Evolutionary conservation across 228 moss, liverwort and hornwort genomes (phyloP).

Genomic region (Sphagnum fallax): DNA sequence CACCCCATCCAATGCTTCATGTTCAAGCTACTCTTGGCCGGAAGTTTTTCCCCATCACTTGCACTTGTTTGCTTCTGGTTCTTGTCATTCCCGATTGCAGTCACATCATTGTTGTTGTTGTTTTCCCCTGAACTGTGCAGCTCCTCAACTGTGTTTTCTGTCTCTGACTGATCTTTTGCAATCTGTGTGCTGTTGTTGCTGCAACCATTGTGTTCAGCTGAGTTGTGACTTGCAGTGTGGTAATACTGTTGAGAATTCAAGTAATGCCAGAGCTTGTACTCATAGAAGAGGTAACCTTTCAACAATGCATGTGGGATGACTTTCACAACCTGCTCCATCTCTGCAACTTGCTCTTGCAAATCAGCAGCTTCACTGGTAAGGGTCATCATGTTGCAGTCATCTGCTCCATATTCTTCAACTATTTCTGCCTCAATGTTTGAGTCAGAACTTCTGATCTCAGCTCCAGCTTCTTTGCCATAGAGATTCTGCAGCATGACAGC

Average conservation of each 20-base stretch:
- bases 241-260: slow-evolving; percentile 5
- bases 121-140: background rate
- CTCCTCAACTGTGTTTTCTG: too few species aligned
- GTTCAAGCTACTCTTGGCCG: slow-evolving; percentile 16
- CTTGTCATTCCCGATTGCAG: background rate
- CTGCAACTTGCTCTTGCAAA: background rate
- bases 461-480: slow-evolving; percentile 4
- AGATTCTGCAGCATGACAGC: slow-evolving; percentile 21
- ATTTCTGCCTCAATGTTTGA: background rate
- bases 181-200: too few species aligned
- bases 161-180: too few species aligned
- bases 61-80: background rate
- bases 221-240: too few species aligned
- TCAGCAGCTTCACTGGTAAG: background rate
- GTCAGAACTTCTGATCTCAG: background rate
- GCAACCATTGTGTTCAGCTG: too few species aligned
- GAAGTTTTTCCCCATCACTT: too few species aligned
- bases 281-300: slow-evolving; percentile 41
- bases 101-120: background rate
- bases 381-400: background rate
- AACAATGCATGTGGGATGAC: slow-evolving; percentile 28
- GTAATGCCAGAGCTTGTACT: slow-evolving; percentile 33
- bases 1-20: slow-evolving; percentile 30
- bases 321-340: background rate
- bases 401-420: background rate